Conservation (phyloP, 2,329 filamentous ascomycete species). For the Cladosporium sp. region DNA sequence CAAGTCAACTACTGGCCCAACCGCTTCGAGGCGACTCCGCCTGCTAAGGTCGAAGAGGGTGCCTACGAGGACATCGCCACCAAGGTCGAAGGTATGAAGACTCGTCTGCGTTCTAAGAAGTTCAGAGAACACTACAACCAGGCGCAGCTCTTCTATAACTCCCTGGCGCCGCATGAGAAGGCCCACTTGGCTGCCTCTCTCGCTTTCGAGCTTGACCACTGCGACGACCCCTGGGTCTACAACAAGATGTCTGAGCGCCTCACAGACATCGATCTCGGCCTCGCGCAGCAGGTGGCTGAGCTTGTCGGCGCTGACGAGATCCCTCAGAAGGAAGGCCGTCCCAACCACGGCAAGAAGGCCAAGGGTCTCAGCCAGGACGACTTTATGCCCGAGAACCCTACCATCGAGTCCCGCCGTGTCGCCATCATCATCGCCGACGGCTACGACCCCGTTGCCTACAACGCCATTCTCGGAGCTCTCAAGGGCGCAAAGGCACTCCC, state of each 20-base stretch:
- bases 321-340: conserved; percentile 46
- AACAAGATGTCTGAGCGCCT: conserved; percentile 62
- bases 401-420: conserved; percentile 64
- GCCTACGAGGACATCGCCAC: conserved; percentile 63
- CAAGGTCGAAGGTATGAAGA: conserved; percentile 64
- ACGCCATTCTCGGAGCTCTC: conserved; percentile 58
- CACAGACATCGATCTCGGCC: conserved; percentile 62
- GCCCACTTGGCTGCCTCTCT: conserved; percentile 55
- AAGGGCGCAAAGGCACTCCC: conserved; percentile 58
- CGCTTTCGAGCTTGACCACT: conserved; percentile 71
- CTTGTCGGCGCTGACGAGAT: conserved; percentile 58
- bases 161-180: conserved; percentile 61
- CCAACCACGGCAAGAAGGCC: conserved; percentile 63
- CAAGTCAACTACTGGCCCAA: conserved; percentile 78
- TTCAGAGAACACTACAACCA: conserved; percentile 74
- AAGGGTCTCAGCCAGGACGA: conserved; percentile 64
- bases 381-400: conserved; percentile 55
- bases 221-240: conserved; percentile 72
- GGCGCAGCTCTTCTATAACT: conserved; percentile 79
- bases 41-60: conserved; percentile 56
- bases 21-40: conserved; percentile 57
- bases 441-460: conserved; percentile 62
- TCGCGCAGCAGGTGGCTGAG: conserved; percentile 63
- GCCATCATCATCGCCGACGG: conserved; percentile 74
- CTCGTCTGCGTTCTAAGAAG: conserved; percentile 61